Evolutionary conservation across 805 yeast species (phyloP), one percentile per base, ranked within the genome.

Genomic region (Isabelozyma gotoi): DNA sequence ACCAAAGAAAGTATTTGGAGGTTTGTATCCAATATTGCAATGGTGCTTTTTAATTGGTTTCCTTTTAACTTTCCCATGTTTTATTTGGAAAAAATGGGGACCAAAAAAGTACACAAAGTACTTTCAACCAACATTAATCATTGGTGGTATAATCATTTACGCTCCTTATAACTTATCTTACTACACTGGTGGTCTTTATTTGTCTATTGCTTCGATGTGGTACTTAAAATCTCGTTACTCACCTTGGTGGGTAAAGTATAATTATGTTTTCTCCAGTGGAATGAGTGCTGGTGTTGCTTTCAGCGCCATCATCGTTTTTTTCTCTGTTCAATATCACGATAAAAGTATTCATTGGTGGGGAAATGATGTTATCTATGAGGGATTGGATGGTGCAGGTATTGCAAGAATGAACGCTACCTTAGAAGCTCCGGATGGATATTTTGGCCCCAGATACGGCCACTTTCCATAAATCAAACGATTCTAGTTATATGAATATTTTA

Each of bases 201-300:
- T 56, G 6, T 53, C 63, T 3, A 47, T 48, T 43, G 45, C 48
- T 14, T 64, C 60, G 43, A 65, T 67, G 69, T 46, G 42, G 34
- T 60, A 56, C 48, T 46, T 67, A 35, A 62, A 53, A 41, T 59
- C 52, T 42, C 36, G 52, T n/a, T 64, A 58, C 45, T 35, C 47
- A 15, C 45, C 62, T 6, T 67, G 67, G 63, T 67, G 71, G 69
- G 56, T 55, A 38, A 67, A 66, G 55, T 66, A 67, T 49, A 67
- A 62, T 48, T 67, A 58, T 49, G 53, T 65, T 21, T 55, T 63
- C 33, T 47, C 63, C 1, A 64, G 63, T 20, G 65, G 56, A 12
- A 50, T 66, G 54, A 45, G 48, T 34, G 63, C 68, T 2, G 73
- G 71, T 38, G 55, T 66, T 35, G 71, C 71, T 10, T 65, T 65